Evolutionary conservation across 2,329 filamentous ascomycete species (phyloP).

Genomic region (Calonectria pauciramosa): DNA sequence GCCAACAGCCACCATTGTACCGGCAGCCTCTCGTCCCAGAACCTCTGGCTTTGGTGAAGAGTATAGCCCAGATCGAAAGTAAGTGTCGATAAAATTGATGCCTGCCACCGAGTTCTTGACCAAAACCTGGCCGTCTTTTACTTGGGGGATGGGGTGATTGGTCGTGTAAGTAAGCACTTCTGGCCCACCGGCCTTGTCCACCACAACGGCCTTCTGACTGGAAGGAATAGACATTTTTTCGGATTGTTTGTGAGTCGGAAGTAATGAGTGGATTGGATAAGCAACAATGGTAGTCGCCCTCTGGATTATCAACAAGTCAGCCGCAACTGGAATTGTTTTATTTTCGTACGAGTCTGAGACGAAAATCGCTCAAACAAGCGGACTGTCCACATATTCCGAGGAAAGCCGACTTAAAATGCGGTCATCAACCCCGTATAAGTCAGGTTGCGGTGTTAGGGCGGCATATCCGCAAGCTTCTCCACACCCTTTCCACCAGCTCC

Average conservation of each 20-base stretch:
- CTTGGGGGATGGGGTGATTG: background rate
- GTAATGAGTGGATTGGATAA: background rate
- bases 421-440: background rate
- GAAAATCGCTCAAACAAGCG: background rate
- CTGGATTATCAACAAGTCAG: too few relatives aligned
- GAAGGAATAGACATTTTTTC: background rate
- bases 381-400: background rate
- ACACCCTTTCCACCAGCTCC: background rate
- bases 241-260: background rate
- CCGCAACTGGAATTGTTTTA: too few relatives aligned
- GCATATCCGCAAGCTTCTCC: background rate
- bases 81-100: background rate
- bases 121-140: background rate
- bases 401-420: background rate
- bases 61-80: background rate
- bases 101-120: background rate
- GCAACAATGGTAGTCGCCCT: too few relatives aligned
- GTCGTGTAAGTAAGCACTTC: background rate
- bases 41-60: background rate
- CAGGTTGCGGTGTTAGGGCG: background rate
- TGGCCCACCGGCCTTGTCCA: background rate
- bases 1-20: background rate
- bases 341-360: background rate
- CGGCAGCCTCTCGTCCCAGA: background rate
- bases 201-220: background rate